Base-by-base conservation (phyloP, 257 asterid genomes). In the Petunia axillaris region DNA sequence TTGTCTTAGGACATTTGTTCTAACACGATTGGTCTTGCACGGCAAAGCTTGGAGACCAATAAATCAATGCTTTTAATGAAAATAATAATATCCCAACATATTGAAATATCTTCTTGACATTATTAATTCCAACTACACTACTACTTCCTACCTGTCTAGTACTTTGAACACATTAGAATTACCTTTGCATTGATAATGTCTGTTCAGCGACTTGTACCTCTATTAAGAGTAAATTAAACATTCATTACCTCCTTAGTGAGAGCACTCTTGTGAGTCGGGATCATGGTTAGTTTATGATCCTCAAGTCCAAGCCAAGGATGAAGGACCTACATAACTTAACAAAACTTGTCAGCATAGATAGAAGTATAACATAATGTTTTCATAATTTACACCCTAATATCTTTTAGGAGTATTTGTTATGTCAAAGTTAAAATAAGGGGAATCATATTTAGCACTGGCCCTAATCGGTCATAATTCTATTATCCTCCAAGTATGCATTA, bases 41-140 rank as follows among this genome's bases (percentile, higher is more conserved):
- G 5, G 25, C 25, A 25, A 25, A 25, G 25, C 25, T 25, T 25
- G 62, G 63, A 9, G 8, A 11, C 59, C 59, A 54, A 54, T 54
- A 13, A 60, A 25, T 25, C 14, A 60, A 60, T 60, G 39, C 39
- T 59, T 16, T 25, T 59, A 16, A 25, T 16, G 13, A 59, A 39
- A 16, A 16, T 16, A 16, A 62, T 62, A 25, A 25, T 25, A 35
- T 8, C 16, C 11, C 77, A 70, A 25, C 41, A 46, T 41, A 70
- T 46, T 46, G 44, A 16, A 70, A 16, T 25, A 71, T 71, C 8
- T 71, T 71, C 43, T 71, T 71, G 77, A 48, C 44, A 71, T 71
- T 71, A 71, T 25, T 25, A 48, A 16, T 71, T 48, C 60, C 77
- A 71, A 5, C 35, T 71, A 35, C 77, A 48, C 57, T 52, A 71